phyloP scores from a whole-genome alignment of 2,329 filamentous ascomycete genomes.

The Penicillium sp. region DNA sequence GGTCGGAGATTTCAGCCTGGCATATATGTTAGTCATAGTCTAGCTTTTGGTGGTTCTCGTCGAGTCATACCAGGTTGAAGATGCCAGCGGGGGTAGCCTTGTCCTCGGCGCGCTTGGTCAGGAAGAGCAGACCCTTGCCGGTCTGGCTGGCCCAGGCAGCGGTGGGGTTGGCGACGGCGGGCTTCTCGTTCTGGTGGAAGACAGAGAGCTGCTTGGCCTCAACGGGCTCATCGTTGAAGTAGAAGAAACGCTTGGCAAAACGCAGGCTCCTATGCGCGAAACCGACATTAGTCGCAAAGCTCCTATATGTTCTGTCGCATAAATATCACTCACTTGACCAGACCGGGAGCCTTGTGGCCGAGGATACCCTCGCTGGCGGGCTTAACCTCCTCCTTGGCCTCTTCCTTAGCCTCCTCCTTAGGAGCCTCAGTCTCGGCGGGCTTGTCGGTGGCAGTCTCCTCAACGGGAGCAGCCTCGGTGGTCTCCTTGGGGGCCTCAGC shows the following conservation, averaged over 20 bases:
- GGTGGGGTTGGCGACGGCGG: slow-evolving; percentile 72
- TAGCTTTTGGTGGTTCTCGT: not conserved
- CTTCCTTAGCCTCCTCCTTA: slow-evolving; percentile 15
- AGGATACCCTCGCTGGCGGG: slow-evolving; percentile 81
- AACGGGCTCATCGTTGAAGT: slow-evolving; percentile 72
- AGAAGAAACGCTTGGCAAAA: slow-evolving; percentile 92
- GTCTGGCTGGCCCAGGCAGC: slow-evolving; percentile 90
- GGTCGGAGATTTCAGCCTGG: slow-evolving; percentile 67
- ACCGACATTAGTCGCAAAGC: slow-evolving; percentile 9
- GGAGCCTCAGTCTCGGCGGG: slow-evolving; percentile 11
- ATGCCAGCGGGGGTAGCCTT: slow-evolving; percentile 79
- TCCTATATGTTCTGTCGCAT: slow-evolving; percentile 1
- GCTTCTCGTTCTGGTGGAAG: slow-evolving; percentile 89
- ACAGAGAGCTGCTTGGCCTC: slow-evolving; percentile 70
- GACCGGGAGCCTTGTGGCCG: slow-evolving; percentile 84
- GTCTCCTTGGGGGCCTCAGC: slow-evolving; percentile 15
- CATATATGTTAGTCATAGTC: slow-evolving; percentile 33
- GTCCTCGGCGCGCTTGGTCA: slow-evolving; percentile 78
- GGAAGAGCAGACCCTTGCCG: slow-evolving; percentile 92
- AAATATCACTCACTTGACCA: slow-evolving; percentile 73
- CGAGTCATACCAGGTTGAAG: slow-evolving; percentile 73
- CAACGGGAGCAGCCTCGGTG: slow-evolving; percentile 13
- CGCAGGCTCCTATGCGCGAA: slow-evolving; percentile 69
- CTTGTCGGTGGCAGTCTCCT: slow-evolving; percentile 10
- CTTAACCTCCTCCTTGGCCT: slow-evolving; percentile 51